Evolutionary conservation across 805 yeast genomes (phyloP).

Genomic region (Aciculoconidium aculeatum): DNA sequence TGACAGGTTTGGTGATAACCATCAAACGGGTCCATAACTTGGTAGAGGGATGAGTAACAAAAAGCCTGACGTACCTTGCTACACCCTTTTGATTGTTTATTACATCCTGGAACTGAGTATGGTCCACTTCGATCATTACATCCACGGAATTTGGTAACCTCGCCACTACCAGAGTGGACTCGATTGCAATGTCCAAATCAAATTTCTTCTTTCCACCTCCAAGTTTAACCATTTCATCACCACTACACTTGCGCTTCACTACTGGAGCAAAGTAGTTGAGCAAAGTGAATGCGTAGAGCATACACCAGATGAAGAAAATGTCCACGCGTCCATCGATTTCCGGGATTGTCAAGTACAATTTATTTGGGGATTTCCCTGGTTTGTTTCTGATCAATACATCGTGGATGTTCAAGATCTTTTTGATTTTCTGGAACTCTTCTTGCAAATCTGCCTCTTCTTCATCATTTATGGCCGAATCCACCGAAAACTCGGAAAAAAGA

Average conservation of each 20-base stretch:
- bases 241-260: conserved; percentile 20
- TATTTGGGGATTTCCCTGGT: conserved; percentile 8
- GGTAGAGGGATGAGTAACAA: conserved; percentile 46
- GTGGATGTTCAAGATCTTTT: conserved; percentile 25
- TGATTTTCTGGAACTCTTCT: conserved; percentile 22
- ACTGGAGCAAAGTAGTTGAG: conserved; percentile 29
- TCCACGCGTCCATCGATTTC: conserved; percentile 35
- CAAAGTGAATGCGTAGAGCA: conserved; percentile 31
- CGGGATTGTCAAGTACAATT: conserved; percentile 24
- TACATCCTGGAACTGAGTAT: conserved; percentile 20
- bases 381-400: conserved; percentile 22
- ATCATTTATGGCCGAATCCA: conserved; percentile 10
- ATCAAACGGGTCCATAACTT: conserved; percentile 34
- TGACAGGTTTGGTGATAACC: conserved; percentile 25
- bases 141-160: conserved; percentile 44
- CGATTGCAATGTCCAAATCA: conserved; percentile 24
- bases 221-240: conserved; percentile 19
- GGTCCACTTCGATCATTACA: conserved; percentile 40
- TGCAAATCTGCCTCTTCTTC: conserved; percentile 9
- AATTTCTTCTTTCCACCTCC: conserved; percentile 14
- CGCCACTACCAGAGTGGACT: conserved; percentile 34
- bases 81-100: conserved; percentile 22
- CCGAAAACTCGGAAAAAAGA: conserved; percentile 16
- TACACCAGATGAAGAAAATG: conserved; percentile 38
- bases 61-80: conserved; percentile 37